Conservation (phyloP, 2,329 filamentous ascomycete species). For the Colletotrichum horii region DNA sequence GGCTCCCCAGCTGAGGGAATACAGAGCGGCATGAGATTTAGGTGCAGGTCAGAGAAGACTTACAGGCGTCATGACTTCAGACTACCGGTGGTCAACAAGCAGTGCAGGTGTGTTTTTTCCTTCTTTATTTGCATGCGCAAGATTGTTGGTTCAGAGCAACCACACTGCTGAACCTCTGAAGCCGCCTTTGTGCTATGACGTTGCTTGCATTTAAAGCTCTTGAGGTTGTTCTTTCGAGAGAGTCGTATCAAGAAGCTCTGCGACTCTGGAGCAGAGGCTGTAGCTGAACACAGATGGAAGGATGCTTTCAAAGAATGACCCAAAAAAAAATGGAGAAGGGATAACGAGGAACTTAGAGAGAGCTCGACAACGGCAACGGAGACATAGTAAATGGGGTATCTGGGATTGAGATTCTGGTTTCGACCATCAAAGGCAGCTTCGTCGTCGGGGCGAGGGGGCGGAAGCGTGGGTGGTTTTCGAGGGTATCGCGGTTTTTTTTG, state of each 20-base stretch:
- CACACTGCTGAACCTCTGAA: slow-evolving; percentile 21
- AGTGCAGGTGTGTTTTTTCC: background rate
- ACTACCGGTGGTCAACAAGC: slow-evolving; percentile 13
- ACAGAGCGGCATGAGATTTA: background rate
- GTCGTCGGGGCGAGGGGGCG: background rate
- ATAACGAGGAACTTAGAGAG: background rate
- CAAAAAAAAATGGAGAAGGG: background rate
- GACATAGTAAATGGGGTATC: slow-evolving; percentile 5
- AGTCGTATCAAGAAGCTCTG: background rate
- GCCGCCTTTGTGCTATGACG: slow-evolving; percentile 8
- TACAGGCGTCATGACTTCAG: slow-evolving; percentile 21
- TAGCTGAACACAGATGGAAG: background rate
- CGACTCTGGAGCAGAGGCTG: background rate
- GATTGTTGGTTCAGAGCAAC: background rate
- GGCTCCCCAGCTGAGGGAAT: background rate
- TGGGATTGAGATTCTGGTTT: background rate
- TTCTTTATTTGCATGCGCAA: background rate
- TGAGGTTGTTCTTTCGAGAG: background rate
- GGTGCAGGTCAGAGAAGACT: background rate
- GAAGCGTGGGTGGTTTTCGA: background rate
- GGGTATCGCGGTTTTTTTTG: slow-evolving; percentile 12
- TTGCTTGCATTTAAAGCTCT: slow-evolving; percentile 18
- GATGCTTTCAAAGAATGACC: slow-evolving; percentile 15
- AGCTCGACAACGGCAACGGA: background rate
- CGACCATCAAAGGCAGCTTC: background rate